Percentiles rank a stretch among this genome's conserved stretches.
Conservation (phyloP, 2,329 filamentous ascomycete species). For the Fusarium citri region DNA sequence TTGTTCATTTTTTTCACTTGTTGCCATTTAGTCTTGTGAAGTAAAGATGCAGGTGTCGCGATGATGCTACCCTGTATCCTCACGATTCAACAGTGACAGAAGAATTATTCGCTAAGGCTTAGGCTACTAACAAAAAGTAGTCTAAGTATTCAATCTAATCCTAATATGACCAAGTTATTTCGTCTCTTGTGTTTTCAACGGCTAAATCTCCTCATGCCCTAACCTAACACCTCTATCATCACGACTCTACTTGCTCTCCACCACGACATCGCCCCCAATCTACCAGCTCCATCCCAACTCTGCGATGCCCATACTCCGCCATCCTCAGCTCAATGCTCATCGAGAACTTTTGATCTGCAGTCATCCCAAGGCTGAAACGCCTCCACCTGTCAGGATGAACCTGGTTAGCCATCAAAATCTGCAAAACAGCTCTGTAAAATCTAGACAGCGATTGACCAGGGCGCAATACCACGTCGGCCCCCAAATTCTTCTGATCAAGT, state of each 20-base stretch:
- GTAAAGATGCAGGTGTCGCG: no score
- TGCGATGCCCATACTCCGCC: not conserved
- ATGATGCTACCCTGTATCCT: not conserved
- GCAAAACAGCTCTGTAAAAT: not conserved
- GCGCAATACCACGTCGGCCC: not conserved
- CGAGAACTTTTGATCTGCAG: not conserved
- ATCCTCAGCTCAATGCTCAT: not conserved
- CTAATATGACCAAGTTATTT: no score
- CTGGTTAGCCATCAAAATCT: not conserved
- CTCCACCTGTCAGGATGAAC: not conserved
- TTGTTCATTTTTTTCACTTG: no score
- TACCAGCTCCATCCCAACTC: not conserved
- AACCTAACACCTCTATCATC: no score
- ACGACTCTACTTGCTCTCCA: not conserved
- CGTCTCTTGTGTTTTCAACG: no score
- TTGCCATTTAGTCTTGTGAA: no score
- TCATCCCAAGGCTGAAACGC: not conserved
- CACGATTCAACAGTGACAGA: no score
- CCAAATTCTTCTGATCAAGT: not conserved
- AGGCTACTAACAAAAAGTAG: no score
- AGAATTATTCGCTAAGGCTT: no score
- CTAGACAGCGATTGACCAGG: not conserved
- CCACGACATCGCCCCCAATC: not conserved
- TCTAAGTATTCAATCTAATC: no score
- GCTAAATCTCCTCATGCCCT: no score